Evolutionary conservation across 129 eudicot genomes (phyloP).

Genomic region (Lactuca saligna): DNA sequence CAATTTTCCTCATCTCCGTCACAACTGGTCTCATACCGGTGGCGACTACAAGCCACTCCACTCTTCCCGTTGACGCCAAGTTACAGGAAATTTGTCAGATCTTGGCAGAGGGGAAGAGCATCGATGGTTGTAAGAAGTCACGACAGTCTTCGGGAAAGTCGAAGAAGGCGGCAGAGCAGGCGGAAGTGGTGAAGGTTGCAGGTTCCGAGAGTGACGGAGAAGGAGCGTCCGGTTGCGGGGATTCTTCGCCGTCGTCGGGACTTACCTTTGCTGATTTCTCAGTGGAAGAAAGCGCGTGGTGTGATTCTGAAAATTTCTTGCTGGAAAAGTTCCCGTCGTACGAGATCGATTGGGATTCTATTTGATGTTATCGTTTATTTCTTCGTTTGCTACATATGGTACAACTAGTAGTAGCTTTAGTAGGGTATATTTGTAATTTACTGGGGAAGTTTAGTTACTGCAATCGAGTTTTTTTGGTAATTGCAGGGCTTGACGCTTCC

Average conservation of each 20-base stretch:
- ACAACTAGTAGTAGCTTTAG: not conserved
- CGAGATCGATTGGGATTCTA: conserved; percentile 67
- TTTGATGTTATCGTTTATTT: not conserved
- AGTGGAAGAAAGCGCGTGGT: conserved; percentile 45
- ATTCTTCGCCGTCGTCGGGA: conserved; percentile 55
- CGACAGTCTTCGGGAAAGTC: conserved; percentile 15
- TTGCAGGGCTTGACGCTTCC: conserved; percentile 44
- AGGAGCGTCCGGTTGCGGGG: conserved; percentile 29
- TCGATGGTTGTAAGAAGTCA: conserved; percentile 32
- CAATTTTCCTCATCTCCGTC: conserved; percentile 67
- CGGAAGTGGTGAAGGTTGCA: conserved; percentile 26
- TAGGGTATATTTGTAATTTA: conserved; percentile 23
- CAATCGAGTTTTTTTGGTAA: conserved; percentile 68
- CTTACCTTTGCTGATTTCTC: conserved; percentile 46
- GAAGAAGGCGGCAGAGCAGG: not conserved
- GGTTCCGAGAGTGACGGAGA: conserved; percentile 43
- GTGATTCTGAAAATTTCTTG: conserved; percentile 27
- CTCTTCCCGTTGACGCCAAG: conserved; percentile 70
- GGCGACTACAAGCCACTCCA: conserved; percentile 70
- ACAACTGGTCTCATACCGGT: conserved; percentile 50
- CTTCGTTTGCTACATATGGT: conserved; percentile 2
- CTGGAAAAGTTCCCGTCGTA: conserved; percentile 60
- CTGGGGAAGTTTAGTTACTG: conserved; percentile 30
- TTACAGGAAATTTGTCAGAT: conserved; percentile 55
- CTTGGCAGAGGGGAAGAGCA: conserved; percentile 55